Conservation (phyloP, 1,139 yeast genomes). For the Scheffersomyces lignicola region DNA sequence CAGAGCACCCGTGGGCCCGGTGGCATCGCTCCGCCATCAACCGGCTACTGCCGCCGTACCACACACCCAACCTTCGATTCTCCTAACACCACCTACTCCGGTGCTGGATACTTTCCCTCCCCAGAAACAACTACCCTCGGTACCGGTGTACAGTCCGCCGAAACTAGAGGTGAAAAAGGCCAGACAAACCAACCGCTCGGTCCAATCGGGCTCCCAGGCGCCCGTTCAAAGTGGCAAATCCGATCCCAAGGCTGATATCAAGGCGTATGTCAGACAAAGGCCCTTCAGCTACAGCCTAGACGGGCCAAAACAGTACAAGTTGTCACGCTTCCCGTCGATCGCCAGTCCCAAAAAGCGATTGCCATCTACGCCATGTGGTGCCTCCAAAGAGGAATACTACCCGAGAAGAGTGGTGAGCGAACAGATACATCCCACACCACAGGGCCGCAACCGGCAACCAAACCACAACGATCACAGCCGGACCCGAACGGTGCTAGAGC, state of each 20-base stretch:
- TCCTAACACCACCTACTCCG: not conserved
- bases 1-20: too few relatives aligned
- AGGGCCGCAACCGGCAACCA: too few relatives aligned
- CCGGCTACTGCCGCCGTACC: not conserved
- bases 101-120: not conserved
- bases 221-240: not conserved
- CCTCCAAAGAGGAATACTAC: not conserved
- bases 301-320: slow-evolving; percentile 29
- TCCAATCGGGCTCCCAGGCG: not conserved
- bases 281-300: slow-evolving; percentile 39
- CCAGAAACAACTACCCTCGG: not conserved
- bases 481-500: slow-evolving; percentile 2
- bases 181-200: not conserved
- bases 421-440: not conserved
- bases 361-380: slow-evolving; percentile 10
- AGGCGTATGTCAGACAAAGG: slow-evolving; percentile 22
- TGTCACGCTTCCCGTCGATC: slow-evolving; percentile 23
- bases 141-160: not conserved
- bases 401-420: slow-evolving; percentile 3
- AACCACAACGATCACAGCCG: not conserved
- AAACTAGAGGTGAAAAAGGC: not conserved
- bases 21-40: too few relatives aligned
- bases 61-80: not conserved
- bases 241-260: not conserved
- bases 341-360: not conserved